Evolutionary conservation across 805 yeast genomes (phyloP).

Genomic region (Diddensiella caesifluorescens): DNA sequence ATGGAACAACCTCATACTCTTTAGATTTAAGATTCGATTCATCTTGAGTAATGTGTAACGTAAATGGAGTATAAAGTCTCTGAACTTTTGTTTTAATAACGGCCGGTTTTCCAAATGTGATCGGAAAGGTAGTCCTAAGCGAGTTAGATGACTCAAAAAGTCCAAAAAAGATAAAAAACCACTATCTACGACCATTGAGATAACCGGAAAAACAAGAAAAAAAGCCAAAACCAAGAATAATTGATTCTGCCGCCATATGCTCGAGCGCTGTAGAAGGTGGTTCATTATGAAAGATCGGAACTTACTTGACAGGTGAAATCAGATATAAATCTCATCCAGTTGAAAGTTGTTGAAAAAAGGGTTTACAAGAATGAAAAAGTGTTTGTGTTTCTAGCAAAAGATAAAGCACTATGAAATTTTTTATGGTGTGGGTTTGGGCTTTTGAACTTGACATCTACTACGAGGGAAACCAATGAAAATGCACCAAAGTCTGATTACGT

Average conservation of each 20-base stretch:
- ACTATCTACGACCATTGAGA: too few species aligned
- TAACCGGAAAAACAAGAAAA: slow-evolving; percentile 1
- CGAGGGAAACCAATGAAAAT: too few species aligned
- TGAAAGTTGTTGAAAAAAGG: slow-evolving; percentile 1
- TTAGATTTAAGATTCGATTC: neutral
- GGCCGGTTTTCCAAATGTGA: slow-evolving; percentile 49
- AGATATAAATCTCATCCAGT: slow-evolving; percentile 18
- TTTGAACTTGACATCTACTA: too few species aligned
- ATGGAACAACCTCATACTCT: slow-evolving; percentile 1
- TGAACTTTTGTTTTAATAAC: slow-evolving; percentile 29
- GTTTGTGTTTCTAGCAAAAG: too few species aligned
- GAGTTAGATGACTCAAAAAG: neutral
- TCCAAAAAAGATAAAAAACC: too few species aligned
- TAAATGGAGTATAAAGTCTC: too few species aligned
- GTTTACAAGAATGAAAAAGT: slow-evolving; percentile 1
- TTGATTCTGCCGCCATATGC: neutral
- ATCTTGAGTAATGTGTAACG: neutral
- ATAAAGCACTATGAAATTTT: too few species aligned
- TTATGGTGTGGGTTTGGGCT: too few species aligned
- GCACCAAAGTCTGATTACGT: too few species aligned
- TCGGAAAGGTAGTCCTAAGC: slow-evolving; percentile 28
- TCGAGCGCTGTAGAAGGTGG: too few species aligned
- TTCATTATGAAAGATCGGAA: neutral
- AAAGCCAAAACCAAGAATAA: too few species aligned
- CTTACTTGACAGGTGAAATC: slow-evolving; percentile 20